Conservation (phyloP, 2,329 filamentous ascomycete species). For the Helotiales sp. region DNA sequence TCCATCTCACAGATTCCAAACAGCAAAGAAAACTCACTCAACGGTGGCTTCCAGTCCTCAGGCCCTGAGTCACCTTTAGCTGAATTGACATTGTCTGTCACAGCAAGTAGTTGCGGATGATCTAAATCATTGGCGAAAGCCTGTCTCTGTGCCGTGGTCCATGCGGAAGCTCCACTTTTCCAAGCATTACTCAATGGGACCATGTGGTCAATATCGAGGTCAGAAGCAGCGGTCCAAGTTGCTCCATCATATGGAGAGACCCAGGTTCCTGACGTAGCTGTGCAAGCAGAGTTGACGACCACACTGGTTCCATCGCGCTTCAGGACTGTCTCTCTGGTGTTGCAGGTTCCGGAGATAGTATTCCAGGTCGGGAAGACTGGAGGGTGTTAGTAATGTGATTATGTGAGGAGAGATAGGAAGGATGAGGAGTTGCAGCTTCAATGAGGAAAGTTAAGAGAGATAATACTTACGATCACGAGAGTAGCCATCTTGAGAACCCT, state of each 20-base stretch:
- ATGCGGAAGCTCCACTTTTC: conserved; percentile 72
- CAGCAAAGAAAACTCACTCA: conserved; percentile 42
- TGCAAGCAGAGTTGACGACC: conserved; percentile 57
- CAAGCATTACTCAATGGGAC: conserved; percentile 80
- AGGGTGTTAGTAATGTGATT: no score
- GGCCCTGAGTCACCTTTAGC: conserved; percentile 72
- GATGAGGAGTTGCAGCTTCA: no score
- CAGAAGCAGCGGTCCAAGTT: conserved; percentile 65
- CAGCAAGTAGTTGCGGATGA: conserved; percentile 75
- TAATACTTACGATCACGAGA: conserved; percentile 42
- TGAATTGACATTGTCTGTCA: conserved; percentile 76
- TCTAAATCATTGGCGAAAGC: conserved; percentile 76
- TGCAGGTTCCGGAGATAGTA: conserved; percentile 64
- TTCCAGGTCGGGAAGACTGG: conserved; percentile 34
- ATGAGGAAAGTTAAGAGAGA: not conserved
- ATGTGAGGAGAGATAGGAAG: no score
- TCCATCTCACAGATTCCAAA: not conserved
- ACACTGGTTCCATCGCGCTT: conserved; percentile 71
- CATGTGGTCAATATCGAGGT: conserved; percentile 82
- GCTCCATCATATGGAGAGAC: conserved; percentile 71
- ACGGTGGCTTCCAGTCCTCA: conserved; percentile 73
- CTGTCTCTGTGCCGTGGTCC: conserved; percentile 68
- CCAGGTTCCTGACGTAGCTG: conserved; percentile 68
- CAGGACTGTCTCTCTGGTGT: conserved; percentile 72
- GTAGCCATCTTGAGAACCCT: conserved; percentile 58